These are phyloP conservation scores for Saccharomycopsis fodiens DNA, from an alignment of 805 yeast species.

Conservation along the genomic window DNA sequence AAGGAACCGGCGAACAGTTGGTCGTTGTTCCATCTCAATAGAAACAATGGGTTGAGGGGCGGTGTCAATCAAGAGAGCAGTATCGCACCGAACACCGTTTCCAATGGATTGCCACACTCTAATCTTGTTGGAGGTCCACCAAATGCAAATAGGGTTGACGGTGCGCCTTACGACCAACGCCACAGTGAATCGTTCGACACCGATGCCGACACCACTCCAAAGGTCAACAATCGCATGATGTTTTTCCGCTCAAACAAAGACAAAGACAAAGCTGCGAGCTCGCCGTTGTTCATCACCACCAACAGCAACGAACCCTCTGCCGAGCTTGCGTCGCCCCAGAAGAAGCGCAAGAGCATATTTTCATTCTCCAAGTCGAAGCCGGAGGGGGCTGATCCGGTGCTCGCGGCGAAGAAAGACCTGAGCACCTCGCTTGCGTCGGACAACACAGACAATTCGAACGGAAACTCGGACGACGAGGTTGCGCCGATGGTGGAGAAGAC, in stretches of 20 bases:
- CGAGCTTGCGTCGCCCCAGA: slow-evolving; percentile 2
- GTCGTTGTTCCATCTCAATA: slow-evolving; percentile 15
- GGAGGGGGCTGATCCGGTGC: neutral
- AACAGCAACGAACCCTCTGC: neutral
- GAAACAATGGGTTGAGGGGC: too few relatives aligned
- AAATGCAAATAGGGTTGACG: neutral
- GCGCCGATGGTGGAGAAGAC: neutral
- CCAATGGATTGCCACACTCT: neutral
- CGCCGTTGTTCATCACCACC: neutral
- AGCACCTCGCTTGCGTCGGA: neutral
- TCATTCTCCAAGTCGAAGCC: slow-evolving; percentile 8
- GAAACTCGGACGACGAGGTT: neutral
- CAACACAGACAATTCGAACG: neutral
- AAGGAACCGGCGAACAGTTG: slow-evolving; percentile 2
- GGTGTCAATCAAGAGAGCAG: too few relatives aligned
- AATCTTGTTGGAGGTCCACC: neutral
- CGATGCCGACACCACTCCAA: neutral
- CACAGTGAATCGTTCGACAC: neutral
- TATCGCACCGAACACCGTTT: neutral
- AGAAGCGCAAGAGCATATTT: slow-evolving; percentile 17
- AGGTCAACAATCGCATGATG: neutral
- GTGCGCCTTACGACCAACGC: neutral
- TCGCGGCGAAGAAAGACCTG: neutral
- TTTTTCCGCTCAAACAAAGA: slow-evolving; percentile 13
- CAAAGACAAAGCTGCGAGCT: neutral